Percentiles rank a stretch among this genome's conserved stretches.
phyloP scores from a whole-genome alignment of 2,329 filamentous ascomycete genomes.

The Paradendryphiella salina region DNA sequence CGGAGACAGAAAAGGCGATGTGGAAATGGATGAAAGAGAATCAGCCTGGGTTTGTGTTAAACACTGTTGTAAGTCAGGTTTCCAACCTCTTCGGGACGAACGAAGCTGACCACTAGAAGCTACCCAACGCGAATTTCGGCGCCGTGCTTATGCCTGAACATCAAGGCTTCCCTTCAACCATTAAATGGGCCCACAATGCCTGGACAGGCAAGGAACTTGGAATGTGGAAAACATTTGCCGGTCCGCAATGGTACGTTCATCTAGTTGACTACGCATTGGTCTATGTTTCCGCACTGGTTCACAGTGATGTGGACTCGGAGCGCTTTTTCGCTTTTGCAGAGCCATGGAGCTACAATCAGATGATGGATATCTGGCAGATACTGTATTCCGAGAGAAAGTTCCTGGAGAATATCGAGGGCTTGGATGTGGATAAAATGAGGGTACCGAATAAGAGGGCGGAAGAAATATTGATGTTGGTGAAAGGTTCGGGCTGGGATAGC shows the following conservation, averaged over 20 bases:
- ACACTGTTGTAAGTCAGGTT: conserved; percentile 37
- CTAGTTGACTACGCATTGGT: conserved; percentile 49
- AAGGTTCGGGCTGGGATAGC: conserved; percentile 33
- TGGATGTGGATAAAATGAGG: conserved; percentile 22
- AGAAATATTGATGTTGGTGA: conserved; percentile 35
- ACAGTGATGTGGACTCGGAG: conserved; percentile 52
- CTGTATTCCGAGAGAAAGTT: conserved; percentile 49
- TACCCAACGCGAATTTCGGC: conserved; percentile 46
- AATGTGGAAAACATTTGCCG: conserved; percentile 13
- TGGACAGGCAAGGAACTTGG: conserved; percentile 43
- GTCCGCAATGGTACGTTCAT: conserved; percentile 30
- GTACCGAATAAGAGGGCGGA: conserved; percentile 30
- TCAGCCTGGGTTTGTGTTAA: conserved; percentile 51
- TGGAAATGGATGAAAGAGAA: conserved; percentile 54
- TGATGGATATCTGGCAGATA: conserved; percentile 48
- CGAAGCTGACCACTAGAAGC: conserved; percentile 15
- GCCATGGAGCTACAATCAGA: conserved; percentile 53
- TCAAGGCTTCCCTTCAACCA: conserved; percentile 39
- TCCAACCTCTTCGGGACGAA: not conserved
- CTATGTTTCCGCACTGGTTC: conserved; percentile 57
- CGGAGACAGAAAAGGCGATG: conserved; percentile 51
- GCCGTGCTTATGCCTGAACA: conserved; percentile 41
- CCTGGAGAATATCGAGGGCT: conserved; percentile 20
- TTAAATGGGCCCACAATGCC: conserved; percentile 29
- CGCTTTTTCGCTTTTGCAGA: conserved; percentile 59